Evolutionary conservation across 176 grass and related monocot species (phyloP).

Genomic region (Olyra latifolia): DNA sequence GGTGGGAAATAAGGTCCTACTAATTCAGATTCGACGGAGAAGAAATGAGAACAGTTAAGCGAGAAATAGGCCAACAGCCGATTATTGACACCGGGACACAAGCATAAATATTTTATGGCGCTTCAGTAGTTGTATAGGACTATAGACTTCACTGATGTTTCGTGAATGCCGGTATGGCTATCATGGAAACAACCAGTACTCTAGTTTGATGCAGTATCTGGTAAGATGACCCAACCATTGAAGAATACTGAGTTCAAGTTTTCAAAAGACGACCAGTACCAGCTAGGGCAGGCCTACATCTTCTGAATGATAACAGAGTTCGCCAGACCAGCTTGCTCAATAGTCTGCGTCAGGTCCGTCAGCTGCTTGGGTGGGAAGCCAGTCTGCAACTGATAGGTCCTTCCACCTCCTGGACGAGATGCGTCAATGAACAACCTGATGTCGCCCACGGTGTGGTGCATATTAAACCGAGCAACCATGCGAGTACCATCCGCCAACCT

Average conservation of each 20-base stretch:
- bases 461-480: conserved; percentile 84
- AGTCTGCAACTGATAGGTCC: conserved; percentile 62
- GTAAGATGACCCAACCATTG: not conserved
- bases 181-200: not conserved
- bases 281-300: conserved; percentile 41
- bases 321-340: conserved; percentile 72
- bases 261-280: not conserved
- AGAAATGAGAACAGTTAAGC: not conserved
- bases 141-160: not conserved
- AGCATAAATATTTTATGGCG: not conserved
- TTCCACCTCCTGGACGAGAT: conserved; percentile 59
- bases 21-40: not conserved
- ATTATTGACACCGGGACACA: not conserved
- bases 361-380: conserved; percentile 90
- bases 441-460: conserved; percentile 72
- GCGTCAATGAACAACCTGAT: conserved; percentile 86
- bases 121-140: not conserved
- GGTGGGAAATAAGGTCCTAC: not conserved
- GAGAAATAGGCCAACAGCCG: not conserved
- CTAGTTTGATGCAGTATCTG: conserved; percentile 8
- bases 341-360: conserved; percentile 51
- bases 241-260: not conserved
- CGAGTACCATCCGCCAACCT: conserved; percentile 88
- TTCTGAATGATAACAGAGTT: conserved; percentile 95
- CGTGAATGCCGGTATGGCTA: not conserved